A percentile compares a stretch with the other conserved stretches of the same genome.
Conservation (phyloP, 2,329 filamentous ascomycete species). For the Magnaporthiopsis rhizophila region DNA sequence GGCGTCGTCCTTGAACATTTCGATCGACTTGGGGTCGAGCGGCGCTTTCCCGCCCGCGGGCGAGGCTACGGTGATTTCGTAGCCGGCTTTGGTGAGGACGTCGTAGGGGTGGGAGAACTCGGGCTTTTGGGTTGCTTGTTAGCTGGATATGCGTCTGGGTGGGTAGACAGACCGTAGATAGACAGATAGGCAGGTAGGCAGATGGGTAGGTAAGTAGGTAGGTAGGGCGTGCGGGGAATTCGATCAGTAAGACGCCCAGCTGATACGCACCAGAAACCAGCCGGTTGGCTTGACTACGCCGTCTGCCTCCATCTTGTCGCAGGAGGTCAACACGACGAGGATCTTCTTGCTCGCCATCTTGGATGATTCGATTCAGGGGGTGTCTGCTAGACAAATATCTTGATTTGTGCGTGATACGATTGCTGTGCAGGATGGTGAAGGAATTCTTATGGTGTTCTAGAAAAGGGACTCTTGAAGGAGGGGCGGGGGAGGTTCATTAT, state of each 20-base stretch:
- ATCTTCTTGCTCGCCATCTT: constrained; percentile 37
- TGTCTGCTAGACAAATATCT: background rate
- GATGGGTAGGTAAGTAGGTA: too few species aligned
- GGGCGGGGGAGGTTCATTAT: background rate
- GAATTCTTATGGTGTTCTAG: background rate
- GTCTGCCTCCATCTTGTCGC: constrained; percentile 31
- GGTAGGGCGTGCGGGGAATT: too few species aligned
- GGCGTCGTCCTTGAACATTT: constrained; percentile 45
- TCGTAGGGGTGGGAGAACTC: constrained; percentile 60
- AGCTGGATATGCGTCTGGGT: background rate
- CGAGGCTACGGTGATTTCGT: constrained; percentile 50
- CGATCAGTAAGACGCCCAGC: background rate
- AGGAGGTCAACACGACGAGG: constrained; percentile 64
- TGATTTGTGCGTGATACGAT: background rate
- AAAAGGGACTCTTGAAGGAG: background rate
- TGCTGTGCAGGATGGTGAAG: too few species aligned
- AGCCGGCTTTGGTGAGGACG: constrained; percentile 41
- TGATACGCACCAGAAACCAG: constrained; percentile 55
- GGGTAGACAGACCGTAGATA: background rate
- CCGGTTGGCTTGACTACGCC: constrained; percentile 50
- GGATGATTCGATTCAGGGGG: background rate
- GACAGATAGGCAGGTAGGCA: too few species aligned
- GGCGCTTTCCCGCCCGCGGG: constrained; percentile 54
- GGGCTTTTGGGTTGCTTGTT: constrained; percentile 23
- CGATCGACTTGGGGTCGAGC: constrained; percentile 50